Conservation (phyloP, 2,329 filamentous ascomycete genomes). For the Fusarium sp. region DNA sequence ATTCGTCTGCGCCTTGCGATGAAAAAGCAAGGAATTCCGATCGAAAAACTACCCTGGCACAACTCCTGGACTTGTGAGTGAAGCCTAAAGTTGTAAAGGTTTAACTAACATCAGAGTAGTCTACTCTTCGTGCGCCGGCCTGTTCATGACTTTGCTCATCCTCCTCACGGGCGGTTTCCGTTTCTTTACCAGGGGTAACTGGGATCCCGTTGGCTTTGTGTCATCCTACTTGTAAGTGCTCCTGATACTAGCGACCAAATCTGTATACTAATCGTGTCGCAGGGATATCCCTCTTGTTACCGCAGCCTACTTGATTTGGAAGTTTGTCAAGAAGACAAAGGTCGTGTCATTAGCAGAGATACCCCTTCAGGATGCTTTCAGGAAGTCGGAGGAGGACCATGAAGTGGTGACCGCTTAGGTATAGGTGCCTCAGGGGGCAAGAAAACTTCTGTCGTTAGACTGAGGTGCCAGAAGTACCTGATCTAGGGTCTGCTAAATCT, state of each 20-base stretch:
- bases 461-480: not conserved
- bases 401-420: not conserved
- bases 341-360: slow-evolving; percentile 60
- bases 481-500: not conserved
- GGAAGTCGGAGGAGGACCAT: slow-evolving; percentile 19
- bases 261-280: slow-evolving; percentile 12
- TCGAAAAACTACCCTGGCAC: slow-evolving; percentile 65
- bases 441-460: not conserved
- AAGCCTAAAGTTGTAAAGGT: not conserved
- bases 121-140: slow-evolving; percentile 67
- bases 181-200: slow-evolving; percentile 68
- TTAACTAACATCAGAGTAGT: slow-evolving; percentile 48
- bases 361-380: slow-evolving; percentile 61
- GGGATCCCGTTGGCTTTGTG: slow-evolving; percentile 65
- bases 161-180: slow-evolving; percentile 75
- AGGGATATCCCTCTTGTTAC: slow-evolving; percentile 70
- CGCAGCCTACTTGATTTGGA: slow-evolving; percentile 68
- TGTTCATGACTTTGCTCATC: slow-evolving; percentile 70
- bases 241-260: fast-evolving
- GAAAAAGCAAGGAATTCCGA: slow-evolving; percentile 62
- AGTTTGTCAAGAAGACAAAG: slow-evolving; percentile 70
- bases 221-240: slow-evolving; percentile 68
- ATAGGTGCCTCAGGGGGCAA: not conserved
- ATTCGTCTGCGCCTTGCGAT: slow-evolving; percentile 65
- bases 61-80: slow-evolving; percentile 68